phyloP scores from a whole-genome alignment of 345 rosid genomes.

The Salix koriyanagi region DNA sequence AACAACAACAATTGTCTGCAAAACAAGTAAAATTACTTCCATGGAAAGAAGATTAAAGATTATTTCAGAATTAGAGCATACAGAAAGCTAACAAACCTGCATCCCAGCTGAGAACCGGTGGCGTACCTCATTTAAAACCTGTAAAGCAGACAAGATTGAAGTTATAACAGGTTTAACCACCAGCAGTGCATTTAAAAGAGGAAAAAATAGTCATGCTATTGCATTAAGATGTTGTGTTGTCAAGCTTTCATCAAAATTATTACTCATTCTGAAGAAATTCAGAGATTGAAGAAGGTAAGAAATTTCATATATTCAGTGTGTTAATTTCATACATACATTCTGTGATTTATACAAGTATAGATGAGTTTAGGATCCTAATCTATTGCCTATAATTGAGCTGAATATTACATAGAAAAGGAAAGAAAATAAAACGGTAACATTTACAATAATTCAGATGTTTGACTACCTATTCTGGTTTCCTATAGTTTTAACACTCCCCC shows the following conservation, averaged over 20 bases:
- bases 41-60: conserved; percentile 9
- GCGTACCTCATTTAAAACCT: conserved; percentile 71
- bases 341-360: no score
- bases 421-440: no score
- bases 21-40: conserved; percentile 6
- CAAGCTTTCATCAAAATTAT: not conserved
- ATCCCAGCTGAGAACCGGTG: conserved; percentile 85
- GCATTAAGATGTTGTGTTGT: not conserved
- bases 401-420: no score
- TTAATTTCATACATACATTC: no score
- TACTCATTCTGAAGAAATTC: not conserved
- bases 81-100: conserved; percentile 53
- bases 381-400: no score
- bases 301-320: no score
- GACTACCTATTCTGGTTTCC: no score
- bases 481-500: no score
- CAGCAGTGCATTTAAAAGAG: not conserved
- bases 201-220: not conserved
- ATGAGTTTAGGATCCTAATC: no score
- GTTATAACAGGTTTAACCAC: conserved; percentile 9
- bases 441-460: no score
- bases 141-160: conserved; percentile 16
- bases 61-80: not conserved
- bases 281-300: no score
- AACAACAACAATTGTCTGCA: conserved; percentile 76